Evolutionary conservation across 2,329 filamentous ascomycete species (phyloP).

Genomic region (Aspergillus unguis): DNA sequence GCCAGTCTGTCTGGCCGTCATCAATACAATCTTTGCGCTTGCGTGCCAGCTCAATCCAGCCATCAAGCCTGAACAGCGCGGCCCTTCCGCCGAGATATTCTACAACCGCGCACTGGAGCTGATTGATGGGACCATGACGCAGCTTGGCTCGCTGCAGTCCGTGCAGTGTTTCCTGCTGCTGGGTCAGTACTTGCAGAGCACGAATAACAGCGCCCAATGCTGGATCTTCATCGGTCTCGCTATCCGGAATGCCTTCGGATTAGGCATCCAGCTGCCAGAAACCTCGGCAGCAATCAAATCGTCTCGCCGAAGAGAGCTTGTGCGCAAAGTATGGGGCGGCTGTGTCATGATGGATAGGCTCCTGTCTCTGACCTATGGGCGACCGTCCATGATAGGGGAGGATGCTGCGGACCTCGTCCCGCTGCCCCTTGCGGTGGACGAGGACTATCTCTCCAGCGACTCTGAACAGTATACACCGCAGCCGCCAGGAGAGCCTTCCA

Average conservation of each 20-base stretch:
- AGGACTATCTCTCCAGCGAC: conserved; percentile 26
- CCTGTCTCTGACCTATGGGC: conserved; percentile 39
- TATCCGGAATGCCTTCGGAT: conserved; percentile 47
- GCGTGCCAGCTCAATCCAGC: conserved; percentile 46
- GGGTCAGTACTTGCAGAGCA: conserved; percentile 51
- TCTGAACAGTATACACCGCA: conserved; percentile 18
- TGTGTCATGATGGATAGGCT: conserved; percentile 40
- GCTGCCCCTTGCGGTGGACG: conserved; percentile 29
- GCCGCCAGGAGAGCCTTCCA: conserved; percentile 23
- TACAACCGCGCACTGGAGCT: conserved; percentile 45
- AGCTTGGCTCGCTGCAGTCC: conserved; percentile 43
- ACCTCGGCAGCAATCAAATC: conserved; percentile 28
- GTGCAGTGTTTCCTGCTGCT: conserved; percentile 50
- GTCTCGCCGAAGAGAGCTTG: conserved; percentile 29
- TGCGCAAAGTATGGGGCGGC: conserved; percentile 35
- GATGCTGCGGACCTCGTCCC: conserved; percentile 26
- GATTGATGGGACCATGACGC: conserved; percentile 44
- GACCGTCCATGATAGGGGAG: conserved; percentile 36
- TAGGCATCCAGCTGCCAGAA: conserved; percentile 46
- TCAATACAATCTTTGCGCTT: conserved; percentile 50
- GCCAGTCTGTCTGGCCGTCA: conserved; percentile 46
- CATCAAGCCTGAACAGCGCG: conserved; percentile 39
- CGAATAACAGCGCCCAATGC: conserved; percentile 47
- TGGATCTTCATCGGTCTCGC: conserved; percentile 51
- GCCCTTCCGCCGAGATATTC: conserved; percentile 41